Base-by-base conservation (phyloP, 371 early-diverging fungal species). In the Saksenaea oblongispora region DNA sequence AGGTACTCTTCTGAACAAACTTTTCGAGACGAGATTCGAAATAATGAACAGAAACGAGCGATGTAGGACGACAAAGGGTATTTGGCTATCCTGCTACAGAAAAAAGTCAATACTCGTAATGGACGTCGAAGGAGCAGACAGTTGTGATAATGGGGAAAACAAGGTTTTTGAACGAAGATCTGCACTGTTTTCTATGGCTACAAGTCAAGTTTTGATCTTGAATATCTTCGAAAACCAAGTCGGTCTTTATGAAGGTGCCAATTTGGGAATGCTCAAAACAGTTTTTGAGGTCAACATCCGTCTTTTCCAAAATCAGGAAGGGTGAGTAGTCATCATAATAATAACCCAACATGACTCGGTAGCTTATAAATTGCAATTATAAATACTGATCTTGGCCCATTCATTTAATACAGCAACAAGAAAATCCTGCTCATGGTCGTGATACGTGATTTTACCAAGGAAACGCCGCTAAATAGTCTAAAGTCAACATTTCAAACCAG, bases 111-210 rank as follows among this genome's bases (percentile, higher is more conserved):
- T 95, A 15, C 82, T 99, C 28, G 92, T 99, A 54, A 87, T 98
- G 88, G 99, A 99, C 76, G 99, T 99, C 4, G 99, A 99, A 72
- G 99, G 99, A 53, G 96, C 97, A 3, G 99, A 99, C 71, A 98
- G 99, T 41, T 90, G 98, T 54, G 99, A 98, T 72, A 91, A 96
- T 55, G 98, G 98, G 58, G 99, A 99, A 78, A 94, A 99, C 70
- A 97, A 97, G 88, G 98, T 98, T 65, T 98, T 98, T 82, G 99
- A 99, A 76, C 89, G 99, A 54, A 97, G 96, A 81, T 94, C 93
- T 58, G 96, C 98, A 17, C 83, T 99, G 58, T 99, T 99, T 73
- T 95, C 98, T 22, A 83, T 99, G 70, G 97, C 99, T 1, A 93
- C 95, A 10, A 84, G 95, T 54, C 95, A 98, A 76, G 98, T 98